Percentiles rank a stretch among this genome's conserved stretches.
Evolutionary conservation across 495 filamentous ascomycete species (phyloP).

Genomic region (Talaromyces nanjingensis): DNA sequence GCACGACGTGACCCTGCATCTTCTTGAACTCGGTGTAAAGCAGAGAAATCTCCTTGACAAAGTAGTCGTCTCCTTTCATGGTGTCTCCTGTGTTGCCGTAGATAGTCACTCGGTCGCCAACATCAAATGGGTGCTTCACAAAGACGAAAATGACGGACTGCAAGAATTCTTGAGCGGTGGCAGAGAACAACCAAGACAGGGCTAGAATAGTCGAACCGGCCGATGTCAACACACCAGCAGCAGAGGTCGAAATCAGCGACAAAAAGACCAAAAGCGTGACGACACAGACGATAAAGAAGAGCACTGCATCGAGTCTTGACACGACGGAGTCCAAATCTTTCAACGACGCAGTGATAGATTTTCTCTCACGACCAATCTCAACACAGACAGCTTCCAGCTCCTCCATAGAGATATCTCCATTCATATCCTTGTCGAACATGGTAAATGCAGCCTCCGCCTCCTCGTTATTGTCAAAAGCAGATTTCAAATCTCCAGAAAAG

Average conservation of each 20-base stretch:
- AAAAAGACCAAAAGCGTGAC: constrained; percentile 80
- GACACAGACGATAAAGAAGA: constrained; percentile 76
- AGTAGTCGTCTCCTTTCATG: constrained; percentile 83
- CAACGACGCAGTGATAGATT: constrained; percentile 86
- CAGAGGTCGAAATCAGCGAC: constrained; percentile 81
- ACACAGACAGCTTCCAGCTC: constrained; percentile 91
- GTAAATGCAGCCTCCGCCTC: constrained; percentile 87
- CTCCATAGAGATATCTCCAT: constrained; percentile 94
- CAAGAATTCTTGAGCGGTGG: constrained; percentile 89
- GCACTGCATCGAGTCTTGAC: constrained; percentile 79
- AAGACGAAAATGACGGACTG: constrained; percentile 93
- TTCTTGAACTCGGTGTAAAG: constrained; percentile 98
- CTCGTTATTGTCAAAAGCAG: constrained; percentile 75
- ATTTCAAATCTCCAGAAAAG: constrained; percentile 64
- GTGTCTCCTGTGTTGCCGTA: constrained; percentile 81
- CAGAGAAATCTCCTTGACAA: constrained; percentile 90
- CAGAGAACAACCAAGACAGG: constrained; percentile 85
- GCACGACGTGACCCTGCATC: constrained; percentile 92
- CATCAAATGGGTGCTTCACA: constrained; percentile 96
- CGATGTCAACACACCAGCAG: constrained; percentile 77
- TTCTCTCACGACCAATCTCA: constrained; percentile 90
- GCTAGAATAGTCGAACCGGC: constrained; percentile 81
- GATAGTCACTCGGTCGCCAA: constrained; percentile 86
- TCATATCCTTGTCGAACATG: constrained; percentile 96
- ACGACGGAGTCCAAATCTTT: constrained; percentile 96